phyloP scores from a whole-genome alignment of 768 basidiomycete genomes.

The Lyophyllum shimeji region DNA sequence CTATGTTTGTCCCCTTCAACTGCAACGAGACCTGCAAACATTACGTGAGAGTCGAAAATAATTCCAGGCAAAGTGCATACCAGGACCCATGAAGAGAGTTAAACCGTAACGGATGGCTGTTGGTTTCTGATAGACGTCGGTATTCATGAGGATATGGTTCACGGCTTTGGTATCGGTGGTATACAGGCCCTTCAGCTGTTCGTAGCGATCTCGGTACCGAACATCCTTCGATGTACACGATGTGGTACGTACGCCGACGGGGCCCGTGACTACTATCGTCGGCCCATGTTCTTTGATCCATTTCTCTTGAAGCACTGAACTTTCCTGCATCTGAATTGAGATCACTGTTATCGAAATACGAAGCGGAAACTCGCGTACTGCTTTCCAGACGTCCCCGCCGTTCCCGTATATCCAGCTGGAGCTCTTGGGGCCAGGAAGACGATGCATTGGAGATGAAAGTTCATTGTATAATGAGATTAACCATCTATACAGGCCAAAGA shows the following conservation, averaged over 20 bases:
- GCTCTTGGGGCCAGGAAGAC: constrained; percentile 52
- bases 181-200: constrained; percentile 9
- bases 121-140: constrained; percentile 57
- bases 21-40: constrained; percentile 44
- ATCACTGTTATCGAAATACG: not conserved
- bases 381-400: constrained; percentile 40
- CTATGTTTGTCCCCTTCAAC: constrained; percentile 49
- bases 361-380: constrained; percentile 26
- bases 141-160: constrained; percentile 61
- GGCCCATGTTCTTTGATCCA: constrained; percentile 18
- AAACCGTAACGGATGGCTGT: constrained; percentile 35
- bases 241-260: constrained; percentile 40
- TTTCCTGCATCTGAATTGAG: constrained; percentile 24
- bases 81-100: constrained; percentile 41
- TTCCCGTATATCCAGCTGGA: constrained; percentile 49
- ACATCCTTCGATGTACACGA: no score
- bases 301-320: constrained; percentile 24
- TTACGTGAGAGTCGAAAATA: not conserved
- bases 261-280: constrained; percentile 15
- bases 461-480: constrained; percentile 34
- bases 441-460: constrained; percentile 41
- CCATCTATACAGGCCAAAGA: constrained; percentile 29
- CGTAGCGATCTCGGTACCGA: not conserved
- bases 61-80: constrained; percentile 14
- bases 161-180: constrained; percentile 43